Evolutionary conservation across 495 filamentous ascomycete species (phyloP).

Genomic region (Oleoguttula mirabilis): DNA sequence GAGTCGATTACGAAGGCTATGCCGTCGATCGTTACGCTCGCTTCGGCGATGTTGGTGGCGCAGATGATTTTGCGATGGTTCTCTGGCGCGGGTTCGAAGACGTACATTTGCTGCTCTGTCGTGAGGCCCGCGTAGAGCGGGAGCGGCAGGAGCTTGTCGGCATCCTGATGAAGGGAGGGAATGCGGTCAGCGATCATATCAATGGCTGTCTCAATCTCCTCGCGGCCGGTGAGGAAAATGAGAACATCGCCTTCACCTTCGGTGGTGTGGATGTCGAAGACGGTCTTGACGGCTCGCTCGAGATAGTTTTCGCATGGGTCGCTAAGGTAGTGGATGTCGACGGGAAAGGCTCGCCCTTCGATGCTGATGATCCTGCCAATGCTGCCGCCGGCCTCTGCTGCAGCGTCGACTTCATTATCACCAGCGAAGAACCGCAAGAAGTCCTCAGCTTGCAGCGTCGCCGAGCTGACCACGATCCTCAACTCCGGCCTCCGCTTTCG

Average conservation of each 20-base stretch:
- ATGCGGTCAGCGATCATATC: slow-evolving; percentile 27
- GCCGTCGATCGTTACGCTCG: slow-evolving; percentile 33
- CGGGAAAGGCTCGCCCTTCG: slow-evolving; percentile 84
- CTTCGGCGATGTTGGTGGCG: slow-evolving; percentile 35
- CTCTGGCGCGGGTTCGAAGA: slow-evolving; percentile 30
- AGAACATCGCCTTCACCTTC: slow-evolving; percentile 82
- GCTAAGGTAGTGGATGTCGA: slow-evolving; percentile 78
- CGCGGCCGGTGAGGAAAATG: slow-evolving; percentile 34
- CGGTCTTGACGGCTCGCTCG: slow-evolving; percentile 72
- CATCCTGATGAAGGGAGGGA: slow-evolving; percentile 15
- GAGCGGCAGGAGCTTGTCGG: slow-evolving; percentile 23
- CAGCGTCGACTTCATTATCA: slow-evolving; percentile 32
- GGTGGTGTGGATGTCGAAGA: slow-evolving; percentile 85
- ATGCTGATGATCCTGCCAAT: slow-evolving; percentile 61
- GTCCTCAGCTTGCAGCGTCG: slow-evolving; percentile 82
- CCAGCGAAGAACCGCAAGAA: slow-evolving; percentile 71
- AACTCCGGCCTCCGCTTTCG: slow-evolving; percentile 68
- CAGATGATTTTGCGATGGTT: slow-evolving; percentile 31
- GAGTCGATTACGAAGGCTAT: slow-evolving; percentile 32
- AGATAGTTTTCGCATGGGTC: slow-evolving; percentile 77
- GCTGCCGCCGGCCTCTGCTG: slow-evolving; percentile 26
- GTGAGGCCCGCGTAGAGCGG: slow-evolving; percentile 33
- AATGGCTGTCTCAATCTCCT: slow-evolving; percentile 30
- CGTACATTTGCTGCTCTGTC: slow-evolving; percentile 33
- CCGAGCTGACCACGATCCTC: slow-evolving; percentile 84